Conservation (phyloP, 1,284 basidiomycete genomes). For the Trametes sp. region DNA sequence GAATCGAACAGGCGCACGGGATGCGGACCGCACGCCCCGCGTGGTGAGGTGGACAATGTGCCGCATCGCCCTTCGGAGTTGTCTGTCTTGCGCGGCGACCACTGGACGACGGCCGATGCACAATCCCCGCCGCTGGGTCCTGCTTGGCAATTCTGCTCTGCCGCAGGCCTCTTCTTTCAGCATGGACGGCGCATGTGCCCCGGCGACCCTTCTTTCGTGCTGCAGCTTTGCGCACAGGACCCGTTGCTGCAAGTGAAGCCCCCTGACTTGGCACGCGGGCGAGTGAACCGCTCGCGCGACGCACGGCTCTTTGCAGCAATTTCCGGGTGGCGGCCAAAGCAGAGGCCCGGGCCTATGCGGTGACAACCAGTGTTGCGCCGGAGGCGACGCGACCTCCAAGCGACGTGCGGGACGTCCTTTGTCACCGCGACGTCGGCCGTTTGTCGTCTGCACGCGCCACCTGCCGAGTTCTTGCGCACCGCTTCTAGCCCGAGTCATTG, state of each 20-base stretch:
- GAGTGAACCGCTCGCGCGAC: not conserved
- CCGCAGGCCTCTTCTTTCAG: not conserved
- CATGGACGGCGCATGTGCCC: not conserved
- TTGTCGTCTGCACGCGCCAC: conserved; percentile 11
- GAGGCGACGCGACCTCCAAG: not conserved
- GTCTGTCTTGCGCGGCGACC: not conserved
- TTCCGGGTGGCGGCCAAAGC: not conserved
- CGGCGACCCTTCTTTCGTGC: not conserved
- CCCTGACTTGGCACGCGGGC: not conserved
- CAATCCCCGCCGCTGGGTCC: not conserved
- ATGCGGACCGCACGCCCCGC: not conserved
- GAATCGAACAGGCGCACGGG: not conserved
- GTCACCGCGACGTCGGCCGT: not conserved
- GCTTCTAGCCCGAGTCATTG: conserved; percentile 20
- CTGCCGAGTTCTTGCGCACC: conserved; percentile 3
- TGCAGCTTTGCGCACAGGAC: not conserved
- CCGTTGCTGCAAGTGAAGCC: no score
- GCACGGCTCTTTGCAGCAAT: not conserved
- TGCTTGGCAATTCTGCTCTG: not conserved
- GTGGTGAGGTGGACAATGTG: no score
- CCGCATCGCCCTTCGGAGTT: not conserved
- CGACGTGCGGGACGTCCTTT: conserved; percentile 9
- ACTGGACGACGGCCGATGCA: not conserved
- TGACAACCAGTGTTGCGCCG: conserved; percentile 13
- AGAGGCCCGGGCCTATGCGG: conserved; percentile 10